Evolutionary conservation across 1,284 basidiomycete genomes (phyloP).

Genomic region (Apiotrichum siamense): DNA sequence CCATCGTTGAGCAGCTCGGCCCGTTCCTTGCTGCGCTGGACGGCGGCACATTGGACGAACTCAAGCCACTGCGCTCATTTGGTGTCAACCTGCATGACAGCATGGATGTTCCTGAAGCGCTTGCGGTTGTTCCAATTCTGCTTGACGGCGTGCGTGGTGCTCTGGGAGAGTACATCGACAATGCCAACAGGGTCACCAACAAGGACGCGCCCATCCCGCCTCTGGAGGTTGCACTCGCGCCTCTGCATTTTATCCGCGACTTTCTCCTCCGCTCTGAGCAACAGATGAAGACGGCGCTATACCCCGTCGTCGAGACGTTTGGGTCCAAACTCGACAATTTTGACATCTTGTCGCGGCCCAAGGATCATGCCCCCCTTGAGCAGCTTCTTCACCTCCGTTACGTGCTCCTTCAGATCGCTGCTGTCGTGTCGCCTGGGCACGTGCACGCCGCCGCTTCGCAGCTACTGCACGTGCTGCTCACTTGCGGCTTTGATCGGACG

Average conservation of each 20-base stretch:
- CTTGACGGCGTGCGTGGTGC: constrained; percentile 21
- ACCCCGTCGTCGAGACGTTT: background rate
- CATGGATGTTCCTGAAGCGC: constrained; percentile 20
- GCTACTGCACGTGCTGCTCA: constrained; percentile 55
- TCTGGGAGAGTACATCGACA: constrained; percentile 15
- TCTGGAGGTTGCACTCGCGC: background rate
- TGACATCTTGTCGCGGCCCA: constrained; percentile 5
- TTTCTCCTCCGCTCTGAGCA: constrained; percentile 6
- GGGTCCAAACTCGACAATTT: constrained; percentile 17
- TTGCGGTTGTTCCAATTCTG: constrained; percentile 24
- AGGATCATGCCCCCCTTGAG: constrained; percentile 9
- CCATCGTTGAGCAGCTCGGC: background rate
- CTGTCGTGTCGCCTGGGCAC: background rate
- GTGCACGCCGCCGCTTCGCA: constrained; percentile 23
- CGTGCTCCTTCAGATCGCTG: constrained; percentile 58
- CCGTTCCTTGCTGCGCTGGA: constrained; percentile 13
- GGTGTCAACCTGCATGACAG: constrained; percentile 19
- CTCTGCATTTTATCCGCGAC: constrained; percentile 23
- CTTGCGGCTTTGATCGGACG: constrained; percentile 54
- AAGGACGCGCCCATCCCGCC: constrained; percentile 1
- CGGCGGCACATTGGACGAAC: background rate
- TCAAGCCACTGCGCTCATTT: constrained; percentile 7
- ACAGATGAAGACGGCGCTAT: background rate
- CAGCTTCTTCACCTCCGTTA: constrained; percentile 53
- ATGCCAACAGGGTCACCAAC: background rate